Evolutionary conservation across 306 rosid species (phyloP), one percentile per base, ranked within the genome.

Genomic region (Corylus americana): DNA sequence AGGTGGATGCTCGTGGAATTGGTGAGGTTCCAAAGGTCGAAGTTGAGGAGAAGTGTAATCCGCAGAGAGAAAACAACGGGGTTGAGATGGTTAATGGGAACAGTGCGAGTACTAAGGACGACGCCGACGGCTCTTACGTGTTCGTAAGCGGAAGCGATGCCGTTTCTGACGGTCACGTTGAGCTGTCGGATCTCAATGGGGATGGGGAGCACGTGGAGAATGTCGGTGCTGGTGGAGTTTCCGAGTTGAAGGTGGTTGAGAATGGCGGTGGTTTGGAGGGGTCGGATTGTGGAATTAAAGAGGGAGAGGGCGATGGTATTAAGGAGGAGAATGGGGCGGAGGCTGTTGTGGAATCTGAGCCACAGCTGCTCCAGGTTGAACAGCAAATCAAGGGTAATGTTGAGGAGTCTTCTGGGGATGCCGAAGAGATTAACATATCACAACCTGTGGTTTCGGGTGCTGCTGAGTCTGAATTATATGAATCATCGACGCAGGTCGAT

Each of bases 171-270:
- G 67, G 42, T 27, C 51, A 42, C 72, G 79, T 75, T 47, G 84
- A 72, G 79, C 81, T 81, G 59, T 49, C 88, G 76, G 92, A 91
- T 86, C 92, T 76, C 57, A 61, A 50, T 64, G 84, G 61, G 55
- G 55, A 69, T 61, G 8, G n/a, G 7, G 39, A 31, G 4, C 11
- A 48, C 45, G 66, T 31, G 35, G 73, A 66, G 22, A 61, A 4
- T 61, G 80, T 22, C 45, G 31, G 51, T 27, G 17, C 37, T 16
- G 61, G 66, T 8, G 37, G 66, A 27, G 37, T 59, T 59, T 37
- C 7, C 37, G 31, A 59, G 11, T 11, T 25, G 66, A 25, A 59
- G 66, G 73, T 42, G 44, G 31, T 29, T 47, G 64, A 51, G 31
- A 63, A 57, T 62, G 51, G 53, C 7, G 53, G 72, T 11, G 51